Conservation (phyloP, 78 protist species). For the slime mould (Dictyostelium discoideum) region DNA sequence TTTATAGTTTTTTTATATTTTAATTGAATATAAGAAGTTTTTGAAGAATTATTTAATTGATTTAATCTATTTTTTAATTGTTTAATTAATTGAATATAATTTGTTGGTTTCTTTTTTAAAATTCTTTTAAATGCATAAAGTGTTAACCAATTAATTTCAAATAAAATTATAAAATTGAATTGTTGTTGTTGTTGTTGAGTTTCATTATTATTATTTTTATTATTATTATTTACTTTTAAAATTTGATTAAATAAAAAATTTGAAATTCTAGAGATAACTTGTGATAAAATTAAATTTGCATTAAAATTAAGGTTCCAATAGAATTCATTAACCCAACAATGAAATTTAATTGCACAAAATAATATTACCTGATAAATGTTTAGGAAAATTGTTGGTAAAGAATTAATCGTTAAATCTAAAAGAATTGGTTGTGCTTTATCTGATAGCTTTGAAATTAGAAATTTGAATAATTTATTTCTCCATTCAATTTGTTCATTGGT, state of each 20-base stretch:
- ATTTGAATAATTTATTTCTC: neutral
- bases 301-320: neutral
- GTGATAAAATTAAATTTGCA: neutral
- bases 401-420: neutral
- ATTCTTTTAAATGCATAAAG: neutral
- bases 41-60: neutral
- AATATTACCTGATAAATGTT: neutral
- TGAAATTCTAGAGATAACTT: neutral
- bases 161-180: neutral
- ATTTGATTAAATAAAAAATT: neutral
- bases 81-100: neutral
- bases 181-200: neutral
- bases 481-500: neutral
- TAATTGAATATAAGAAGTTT: neutral
- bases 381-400: neutral
- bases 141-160: conserved; percentile 16
- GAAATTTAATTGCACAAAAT: conserved; percentile 1
- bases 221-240: neutral
- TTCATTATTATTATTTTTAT: neutral
- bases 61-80: neutral
- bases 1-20: neutral
- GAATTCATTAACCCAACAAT: neutral
- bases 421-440: neutral
- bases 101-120: neutral
- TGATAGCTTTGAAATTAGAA: neutral